Evolutionary conservation across 2,329 filamentous ascomycete species (phyloP), one percentile per base, ranked within the genome.

Genomic region (Phyllosticta capitalensis): DNA sequence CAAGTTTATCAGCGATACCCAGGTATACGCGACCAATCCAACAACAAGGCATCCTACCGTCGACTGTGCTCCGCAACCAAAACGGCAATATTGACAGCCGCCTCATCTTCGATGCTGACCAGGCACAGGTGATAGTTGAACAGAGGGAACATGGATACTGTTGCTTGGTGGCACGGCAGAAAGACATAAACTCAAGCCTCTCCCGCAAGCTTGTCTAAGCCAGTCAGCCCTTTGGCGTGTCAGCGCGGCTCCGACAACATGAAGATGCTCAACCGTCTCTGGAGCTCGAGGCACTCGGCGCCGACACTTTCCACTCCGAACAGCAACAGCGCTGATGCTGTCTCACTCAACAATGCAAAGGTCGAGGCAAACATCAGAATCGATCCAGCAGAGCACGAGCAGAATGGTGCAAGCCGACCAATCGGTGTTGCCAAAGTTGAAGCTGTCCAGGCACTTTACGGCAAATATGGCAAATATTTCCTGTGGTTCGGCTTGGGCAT

Each of bases 391-490:
- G 19, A 17, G 21, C 56, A 53, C 20, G 56, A 38, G 9, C 5
- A 24, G 17, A 14, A 54, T 19, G 63, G 66, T 51, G 62, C 62
- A 9, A 62, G 60, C 7, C 67, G 66, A 10, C 54, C 54, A 10
- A 26, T 56, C 14, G 54, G 54, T 51, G 64, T 67, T n/a, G 64
- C 64, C 24, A 68, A 67, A 59, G 66, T 71, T 28, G 66, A 69
- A 54, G 68, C 67, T 12, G 65, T 65, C 12, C 67, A 68, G 54
- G 64, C 66, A 1, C 66, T 71, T 19, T 67, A 67, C 51, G 66
- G 67, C n/a, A 64, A 64, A n/a, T 69, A 67, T 55, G 66, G 68
- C 9, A 66, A 66, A 60, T 71, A 69, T 14, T 48, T 24, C 33
- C 26, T 58, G 5, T 58, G 56, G 56, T 4, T 50, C 10, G 56